Base-by-base conservation (phyloP, 202 grass and related monocot species). In the Hordeum pubiflorum region DNA sequence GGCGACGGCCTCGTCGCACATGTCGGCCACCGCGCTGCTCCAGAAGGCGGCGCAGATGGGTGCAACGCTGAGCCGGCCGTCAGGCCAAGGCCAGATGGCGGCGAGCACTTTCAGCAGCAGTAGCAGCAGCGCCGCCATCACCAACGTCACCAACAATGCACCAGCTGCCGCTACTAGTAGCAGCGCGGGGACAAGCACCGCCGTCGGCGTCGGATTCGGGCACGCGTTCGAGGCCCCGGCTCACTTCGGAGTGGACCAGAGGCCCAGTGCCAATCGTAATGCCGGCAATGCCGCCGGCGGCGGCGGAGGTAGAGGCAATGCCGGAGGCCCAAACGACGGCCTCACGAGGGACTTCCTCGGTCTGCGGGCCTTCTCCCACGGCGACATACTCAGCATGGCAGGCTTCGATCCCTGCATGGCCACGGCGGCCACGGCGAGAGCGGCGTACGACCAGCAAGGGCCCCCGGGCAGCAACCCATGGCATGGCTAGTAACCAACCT, bases 21-120 rank as follows among this genome's bases (percentile, higher is more conserved):
- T 99, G 96, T 99, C 96, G 26, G 96, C 96, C 4, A 99, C 96
- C 34, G 96, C 96, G 8, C 79, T 99, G 85, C 79, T 99, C 60
- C 96, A 99, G 85, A 99, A 99, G 52, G 96, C 96, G 13, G 92
- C 96, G 62, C 90, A 93, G 90, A 96, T 99, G 96, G 96, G 96
- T 32, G 89, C 92, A 22, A 93, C 96, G 32, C 82, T 96, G 38
- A 95, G 92, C 74, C 83, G 93, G 34, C 90, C 87, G 74, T 40
- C 86, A 3, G 81, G 59, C 87, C 87, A 94, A 20, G 92, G 86
- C 61, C 92, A 91, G 63, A 99, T 93, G 96, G 96, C 90, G 17
- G 3, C 92, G 31, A 9, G 68, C 72, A 72, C 63, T 24, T 86
- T 86, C 23, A 88, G 83, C 69, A 85, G 61, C 66, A 72, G 61